Base-by-base conservation (phyloP, 1,139 yeast genomes). In the Insectozyma bohioensis region DNA sequence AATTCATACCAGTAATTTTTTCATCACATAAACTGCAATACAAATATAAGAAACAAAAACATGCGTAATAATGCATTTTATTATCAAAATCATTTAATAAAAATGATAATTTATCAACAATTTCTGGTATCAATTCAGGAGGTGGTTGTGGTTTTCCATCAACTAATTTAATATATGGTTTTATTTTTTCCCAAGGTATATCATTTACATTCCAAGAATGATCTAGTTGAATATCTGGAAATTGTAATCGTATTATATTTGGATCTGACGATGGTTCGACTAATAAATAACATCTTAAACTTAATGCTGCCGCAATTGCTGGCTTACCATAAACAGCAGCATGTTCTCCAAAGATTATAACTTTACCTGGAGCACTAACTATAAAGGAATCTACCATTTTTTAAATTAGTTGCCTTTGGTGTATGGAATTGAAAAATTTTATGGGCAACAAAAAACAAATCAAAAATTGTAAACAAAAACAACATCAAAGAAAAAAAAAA, bases 311-410 rank as follows among this genome's bases (percentile, higher is more conserved):
- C 1, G 96, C 95, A 36, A 87, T 85, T 16, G 95, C 95, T 1
- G 95, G 95, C 61, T 85, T 85, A 34, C 86, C 81, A 54, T 85
- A 86, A 2, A 92, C 99, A 2, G 95, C 97, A 2, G 97, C 86
- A 54, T 92, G 99, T 54, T 92, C 98, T 15, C 99, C 99, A 54
- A 88, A 94, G 28, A 94, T 72, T 47, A 92, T 94, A 26, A 88
- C 95, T 54, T 94, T 92, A 6, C 97, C 99, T 0, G 99, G 98
- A 1, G 99, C 95, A 40, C 96, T 85, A 2, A 87, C 86, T 36
- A 78, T 63, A 56, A 88, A 86, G 3, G 90, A 56, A n/a, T n/a
- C n/a, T n/a, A n/a, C n/a, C 27, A 39, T 11, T 13, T 20, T n/a
- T n/a, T n/a, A n/a, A n/a, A n/a, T n/a, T n/a, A n/a, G n/a, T n/a